Evolutionary conservation across 176 grass and related monocot species (phyloP).

Genomic region (Aegilops umbellulata): DNA sequence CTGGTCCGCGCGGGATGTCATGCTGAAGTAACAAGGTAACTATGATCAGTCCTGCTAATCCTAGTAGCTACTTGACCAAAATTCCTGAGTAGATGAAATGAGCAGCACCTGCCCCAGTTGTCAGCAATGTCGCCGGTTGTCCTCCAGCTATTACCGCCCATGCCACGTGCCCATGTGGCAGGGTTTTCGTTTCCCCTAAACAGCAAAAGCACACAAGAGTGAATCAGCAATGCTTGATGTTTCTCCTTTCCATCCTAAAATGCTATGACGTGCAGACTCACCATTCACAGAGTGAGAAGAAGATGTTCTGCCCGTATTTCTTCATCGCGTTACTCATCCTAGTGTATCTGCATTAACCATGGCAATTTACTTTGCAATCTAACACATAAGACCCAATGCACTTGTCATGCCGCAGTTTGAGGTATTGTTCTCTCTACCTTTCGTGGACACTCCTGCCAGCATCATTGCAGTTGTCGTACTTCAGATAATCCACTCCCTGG

Average conservation of each 20-base stretch:
- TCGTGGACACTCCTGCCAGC: conserved; percentile 41
- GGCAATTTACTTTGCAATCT: not conserved
- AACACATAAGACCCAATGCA: not conserved
- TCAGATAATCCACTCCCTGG: conserved; percentile 90
- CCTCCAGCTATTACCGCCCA: conserved; percentile 98
- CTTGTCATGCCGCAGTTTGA: not conserved
- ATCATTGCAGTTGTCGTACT: conserved; percentile 91
- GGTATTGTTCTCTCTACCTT: conserved; percentile 46
- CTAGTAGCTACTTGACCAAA: not conserved
- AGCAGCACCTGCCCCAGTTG: conserved; percentile 72
- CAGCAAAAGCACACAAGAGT: not conserved
- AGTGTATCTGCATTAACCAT: conserved; percentile 53
- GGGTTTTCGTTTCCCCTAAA: conserved; percentile 73
- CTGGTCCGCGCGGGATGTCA: conserved; percentile 86
- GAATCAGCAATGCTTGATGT: not conserved
- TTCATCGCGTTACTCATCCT: conserved; percentile 82
- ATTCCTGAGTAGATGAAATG: not conserved
- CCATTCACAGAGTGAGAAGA: conserved; percentile 97
- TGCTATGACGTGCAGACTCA: conserved; percentile 27
- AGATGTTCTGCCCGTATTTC: conserved; percentile 68
- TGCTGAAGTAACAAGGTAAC: conserved; percentile 51
- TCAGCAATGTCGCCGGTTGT: conserved; percentile 86
- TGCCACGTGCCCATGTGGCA: conserved; percentile 74
- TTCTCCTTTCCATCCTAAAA: not conserved
- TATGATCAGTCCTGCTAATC: conserved; percentile 5